Percentiles rank a stretch among this genome's conserved stretches.
phyloP scores from a whole-genome alignment of 805 yeast species.

The Groenewaldozyma tartarivorans region DNA sequence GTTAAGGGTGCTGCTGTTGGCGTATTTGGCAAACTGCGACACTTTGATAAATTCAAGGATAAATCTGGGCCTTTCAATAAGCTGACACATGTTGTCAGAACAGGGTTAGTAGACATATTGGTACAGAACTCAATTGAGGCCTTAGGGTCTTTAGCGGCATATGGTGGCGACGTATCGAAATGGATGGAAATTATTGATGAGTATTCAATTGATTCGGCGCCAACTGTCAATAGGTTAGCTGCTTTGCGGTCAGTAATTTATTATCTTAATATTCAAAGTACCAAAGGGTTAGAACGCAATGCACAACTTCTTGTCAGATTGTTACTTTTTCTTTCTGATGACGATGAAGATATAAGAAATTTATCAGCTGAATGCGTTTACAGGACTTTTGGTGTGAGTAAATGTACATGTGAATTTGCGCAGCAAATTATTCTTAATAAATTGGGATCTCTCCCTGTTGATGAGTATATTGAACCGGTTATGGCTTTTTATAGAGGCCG shows the following conservation, averaged over 20 bases:
- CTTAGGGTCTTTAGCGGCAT: conserved; percentile 36
- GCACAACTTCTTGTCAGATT: conserved; percentile 11
- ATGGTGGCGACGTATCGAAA: conserved; percentile 8
- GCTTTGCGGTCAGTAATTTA: conserved; percentile 36
- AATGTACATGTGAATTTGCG: conserved; percentile 27
- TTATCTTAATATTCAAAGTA: conserved; percentile 17
- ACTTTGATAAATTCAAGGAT: conserved; percentile 9
- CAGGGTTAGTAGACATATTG: conserved; percentile 36
- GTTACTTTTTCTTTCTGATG: conserved; percentile 37
- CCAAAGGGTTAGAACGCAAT: conserved; percentile 1
- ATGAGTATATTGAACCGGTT: not conserved
- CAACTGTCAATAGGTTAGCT: conserved; percentile 37
- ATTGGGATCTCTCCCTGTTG: not conserved
- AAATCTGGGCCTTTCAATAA: conserved; percentile 20
- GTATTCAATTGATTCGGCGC: conserved; percentile 34
- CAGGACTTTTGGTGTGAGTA: conserved; percentile 19
- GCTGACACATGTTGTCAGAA: conserved; percentile 26
- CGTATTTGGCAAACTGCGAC: conserved; percentile 17
- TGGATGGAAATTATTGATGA: conserved; percentile 25
- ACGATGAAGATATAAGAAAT: conserved; percentile 51
- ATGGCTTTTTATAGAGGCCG: not conserved
- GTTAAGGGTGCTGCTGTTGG: conserved; percentile 20
- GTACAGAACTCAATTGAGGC: conserved; percentile 41
- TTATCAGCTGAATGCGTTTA: conserved; percentile 37
- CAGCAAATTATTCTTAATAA: conserved; percentile 16